A percentile compares a stretch with the other conserved stretches of the same genome.
Conservation (phyloP, 2,329 filamentous ascomycete genomes). For the Elsinoe perseae region DNA sequence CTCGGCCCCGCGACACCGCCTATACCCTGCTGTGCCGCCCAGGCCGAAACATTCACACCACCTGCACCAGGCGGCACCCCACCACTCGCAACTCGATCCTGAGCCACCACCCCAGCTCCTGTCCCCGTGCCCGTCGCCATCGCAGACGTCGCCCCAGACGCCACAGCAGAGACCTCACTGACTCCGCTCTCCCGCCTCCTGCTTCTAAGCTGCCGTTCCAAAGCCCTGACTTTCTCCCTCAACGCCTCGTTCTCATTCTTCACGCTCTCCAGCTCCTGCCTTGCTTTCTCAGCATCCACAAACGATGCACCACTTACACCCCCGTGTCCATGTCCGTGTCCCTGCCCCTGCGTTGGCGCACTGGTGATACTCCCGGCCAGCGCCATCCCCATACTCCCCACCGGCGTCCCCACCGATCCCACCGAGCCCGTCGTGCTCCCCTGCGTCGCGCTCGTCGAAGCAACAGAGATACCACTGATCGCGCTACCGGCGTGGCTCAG, state of each 20-base stretch:
- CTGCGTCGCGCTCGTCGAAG: constrained; percentile 20
- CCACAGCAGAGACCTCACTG: constrained; percentile 20
- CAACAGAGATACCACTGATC: not conserved
- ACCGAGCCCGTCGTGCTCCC: constrained; percentile 19
- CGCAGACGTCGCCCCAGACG: constrained; percentile 13
- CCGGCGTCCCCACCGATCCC: constrained; percentile 19
- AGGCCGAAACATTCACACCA: constrained; percentile 20
- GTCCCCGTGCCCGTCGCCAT: not conserved
- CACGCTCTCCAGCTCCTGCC: constrained; percentile 41
- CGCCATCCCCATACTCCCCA: not conserved
- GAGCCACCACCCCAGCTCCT: not conserved
- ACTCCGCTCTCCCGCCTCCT: constrained; percentile 26
- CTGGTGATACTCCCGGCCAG: constrained; percentile 17
- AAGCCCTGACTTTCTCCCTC: constrained; percentile 40
- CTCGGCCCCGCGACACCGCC: constrained; percentile 28
- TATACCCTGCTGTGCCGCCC: constrained; percentile 26
- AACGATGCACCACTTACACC: too few relatives aligned
- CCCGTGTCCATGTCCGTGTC: constrained; percentile 19
- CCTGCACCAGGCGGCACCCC: not conserved
- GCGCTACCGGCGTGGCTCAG: constrained; percentile 23
- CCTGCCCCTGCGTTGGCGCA: constrained; percentile 17
- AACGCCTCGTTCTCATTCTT: constrained; percentile 44
- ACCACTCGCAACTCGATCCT: not conserved
- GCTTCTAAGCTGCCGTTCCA: constrained; percentile 37
- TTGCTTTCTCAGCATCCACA: constrained; percentile 38